These are phyloP conservation scores for Gleditsia sinensis DNA, from an alignment of 306 rosid species.

Conservation along the genomic window DNA sequence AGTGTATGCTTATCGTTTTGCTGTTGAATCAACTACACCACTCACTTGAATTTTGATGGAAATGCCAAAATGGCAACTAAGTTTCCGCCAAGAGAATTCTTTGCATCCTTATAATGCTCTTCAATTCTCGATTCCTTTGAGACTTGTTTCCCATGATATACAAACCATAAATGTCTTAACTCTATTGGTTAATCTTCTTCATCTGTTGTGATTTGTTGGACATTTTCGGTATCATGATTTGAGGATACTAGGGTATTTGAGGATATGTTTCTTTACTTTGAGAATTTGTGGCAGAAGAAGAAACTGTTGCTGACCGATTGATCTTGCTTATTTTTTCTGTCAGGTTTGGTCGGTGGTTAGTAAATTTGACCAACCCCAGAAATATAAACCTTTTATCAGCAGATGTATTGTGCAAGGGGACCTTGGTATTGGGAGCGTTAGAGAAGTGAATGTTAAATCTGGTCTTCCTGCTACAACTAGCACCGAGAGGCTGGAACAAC, in stretches of 20 bases:
- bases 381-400: constrained; percentile 69
- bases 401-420: constrained; percentile 56
- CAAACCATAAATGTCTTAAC: neutral
- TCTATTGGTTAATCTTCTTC: neutral
- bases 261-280: neutral
- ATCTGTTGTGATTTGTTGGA: neutral
- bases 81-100: neutral
- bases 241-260: neutral
- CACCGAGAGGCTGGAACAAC: constrained; percentile 66
- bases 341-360: constrained; percentile 87
- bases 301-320: neutral
- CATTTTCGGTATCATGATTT: neutral
- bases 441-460: constrained; percentile 74
- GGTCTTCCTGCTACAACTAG: constrained; percentile 80
- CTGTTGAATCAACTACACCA: neutral
- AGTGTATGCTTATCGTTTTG: neutral
- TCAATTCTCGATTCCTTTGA: neutral
- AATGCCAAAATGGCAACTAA: neutral
- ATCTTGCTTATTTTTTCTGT: neutral
- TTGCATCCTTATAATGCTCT: neutral
- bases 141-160: neutral
- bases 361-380: constrained; percentile 70
- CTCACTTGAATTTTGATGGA: neutral
- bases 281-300: neutral
- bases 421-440: constrained; percentile 62